Evolutionary conservation across 257 asterid species (phyloP).

Genomic region (Forsythia suspensa): DNA sequence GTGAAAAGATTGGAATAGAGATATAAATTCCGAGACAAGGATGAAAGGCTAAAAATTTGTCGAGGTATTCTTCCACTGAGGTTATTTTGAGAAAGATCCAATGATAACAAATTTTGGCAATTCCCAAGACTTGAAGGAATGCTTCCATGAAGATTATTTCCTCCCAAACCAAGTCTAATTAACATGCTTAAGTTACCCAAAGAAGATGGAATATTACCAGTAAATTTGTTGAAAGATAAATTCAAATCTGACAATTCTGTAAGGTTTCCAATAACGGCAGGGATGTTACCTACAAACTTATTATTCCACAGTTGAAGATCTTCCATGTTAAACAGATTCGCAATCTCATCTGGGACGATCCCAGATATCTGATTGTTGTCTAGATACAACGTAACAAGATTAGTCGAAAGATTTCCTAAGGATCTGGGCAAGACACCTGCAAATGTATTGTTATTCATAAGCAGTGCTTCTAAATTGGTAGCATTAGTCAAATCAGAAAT

Average conservation of each 20-base stretch:
- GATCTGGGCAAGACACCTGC: slow-evolving; percentile 11
- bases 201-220: slow-evolving; percentile 15
- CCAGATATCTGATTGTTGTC: slow-evolving; percentile 20
- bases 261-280: slow-evolving; percentile 20
- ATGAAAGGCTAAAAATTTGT: slow-evolving; percentile 14
- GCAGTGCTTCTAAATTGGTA: slow-evolving; percentile 15
- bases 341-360: slow-evolving; percentile 11
- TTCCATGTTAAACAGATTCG: slow-evolving; percentile 16
- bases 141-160: slow-evolving; percentile 3
- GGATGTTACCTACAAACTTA: slow-evolving; percentile 13
- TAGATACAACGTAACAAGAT: slow-evolving; percentile 12
- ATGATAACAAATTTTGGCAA: slow-evolving; percentile 16
- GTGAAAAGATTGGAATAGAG: slow-evolving; percentile 14
- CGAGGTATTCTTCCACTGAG: slow-evolving; percentile 14
- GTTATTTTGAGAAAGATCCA: slow-evolving; percentile 21
- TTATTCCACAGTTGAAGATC: slow-evolving; percentile 17
- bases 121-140: slow-evolving; percentile 22
- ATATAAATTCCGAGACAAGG: slow-evolving; percentile 1
- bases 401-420: slow-evolving; percentile 19
- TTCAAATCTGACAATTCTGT: slow-evolving; percentile 2
- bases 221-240: slow-evolving; percentile 12
- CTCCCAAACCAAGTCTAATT: slow-evolving; percentile 16
- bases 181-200: slow-evolving; percentile 16
- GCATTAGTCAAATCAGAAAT: slow-evolving; percentile 9
- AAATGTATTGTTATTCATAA: slow-evolving; percentile 13